Evolutionary conservation across 2,329 filamentous ascomycete species (phyloP).

Genomic region (Sphaerulina populicola): DNA sequence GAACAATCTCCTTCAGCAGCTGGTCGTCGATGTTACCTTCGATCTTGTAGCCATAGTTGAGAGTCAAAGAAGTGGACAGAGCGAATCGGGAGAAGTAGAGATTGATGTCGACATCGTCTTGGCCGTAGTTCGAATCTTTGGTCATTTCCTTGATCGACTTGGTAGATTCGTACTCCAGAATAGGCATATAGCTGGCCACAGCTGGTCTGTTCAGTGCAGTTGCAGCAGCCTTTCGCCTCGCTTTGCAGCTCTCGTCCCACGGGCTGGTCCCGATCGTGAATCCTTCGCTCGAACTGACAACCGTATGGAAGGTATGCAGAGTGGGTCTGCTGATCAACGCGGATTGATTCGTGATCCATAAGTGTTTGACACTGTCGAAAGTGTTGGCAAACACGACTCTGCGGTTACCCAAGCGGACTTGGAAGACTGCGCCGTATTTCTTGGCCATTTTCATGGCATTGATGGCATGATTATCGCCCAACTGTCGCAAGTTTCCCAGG

Average conservation of each 20-base stretch:
- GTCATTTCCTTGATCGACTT: conserved; percentile 65
- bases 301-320: conserved; percentile 72
- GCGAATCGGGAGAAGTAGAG: conserved; percentile 68
- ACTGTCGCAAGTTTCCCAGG: conserved; percentile 41
- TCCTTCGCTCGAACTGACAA: conserved; percentile 67
- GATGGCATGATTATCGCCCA: conserved; percentile 41
- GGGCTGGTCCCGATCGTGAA: conserved; percentile 78
- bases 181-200: conserved; percentile 71
- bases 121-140: conserved; percentile 54
- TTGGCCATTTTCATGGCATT: conserved; percentile 41
- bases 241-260: conserved; percentile 75
- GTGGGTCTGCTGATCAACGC: conserved; percentile 68
- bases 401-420: conserved; percentile 56
- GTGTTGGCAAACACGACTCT: conserved; percentile 71
- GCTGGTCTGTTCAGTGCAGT: conserved; percentile 70
- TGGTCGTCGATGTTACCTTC: conserved; percentile 59
- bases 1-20: conserved; percentile 63
- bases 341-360: conserved; percentile 74
- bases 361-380: conserved; percentile 62
- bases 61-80: conserved; percentile 65
- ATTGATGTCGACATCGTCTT: conserved; percentile 59
- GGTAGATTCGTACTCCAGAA: conserved; percentile 67
- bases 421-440: conserved; percentile 45
- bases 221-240: conserved; percentile 66
- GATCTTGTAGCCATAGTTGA: conserved; percentile 73